These are phyloP conservation scores for Teunomyces kruisii DNA, from an alignment of 805 yeast genomes.

Conservation along the genomic window DNA sequence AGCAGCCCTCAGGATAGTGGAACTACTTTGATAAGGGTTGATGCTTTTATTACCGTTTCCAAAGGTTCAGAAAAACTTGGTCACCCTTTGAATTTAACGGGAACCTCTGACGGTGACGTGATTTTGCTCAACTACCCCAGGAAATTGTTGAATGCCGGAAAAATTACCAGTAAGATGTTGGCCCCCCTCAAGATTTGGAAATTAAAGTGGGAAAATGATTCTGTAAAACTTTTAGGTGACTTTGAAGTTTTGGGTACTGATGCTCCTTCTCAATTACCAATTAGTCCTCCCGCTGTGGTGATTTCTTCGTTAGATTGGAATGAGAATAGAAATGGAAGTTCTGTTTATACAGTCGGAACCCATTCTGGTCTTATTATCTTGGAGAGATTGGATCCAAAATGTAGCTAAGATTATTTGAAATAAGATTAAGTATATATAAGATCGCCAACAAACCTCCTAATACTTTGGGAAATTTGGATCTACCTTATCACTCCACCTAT, in stretches of 20 bases:
- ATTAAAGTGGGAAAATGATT: conserved; percentile 11
- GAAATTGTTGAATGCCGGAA: conserved; percentile 34
- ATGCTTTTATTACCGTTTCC: conserved; percentile 28
- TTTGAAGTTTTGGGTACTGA: conserved; percentile 32
- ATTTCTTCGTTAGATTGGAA: conserved; percentile 60
- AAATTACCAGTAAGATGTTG: conserved; percentile 36
- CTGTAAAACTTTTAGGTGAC: conserved; percentile 22
- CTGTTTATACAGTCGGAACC: conserved; percentile 55
- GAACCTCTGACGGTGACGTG: conserved; percentile 37
- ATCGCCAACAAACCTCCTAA: conserved; percentile 21
- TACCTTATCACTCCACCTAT: conserved; percentile 60
- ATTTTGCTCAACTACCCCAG: conserved; percentile 38
- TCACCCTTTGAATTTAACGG: conserved; percentile 38
- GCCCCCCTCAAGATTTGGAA: conserved; percentile 42
- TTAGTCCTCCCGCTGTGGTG: conserved; percentile 51
- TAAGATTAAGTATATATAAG: neutral
- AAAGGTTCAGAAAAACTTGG: conserved; percentile 31
- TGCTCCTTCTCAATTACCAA: conserved; percentile 23
- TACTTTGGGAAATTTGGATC: conserved; percentile 67
- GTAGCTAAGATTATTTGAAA: neutral
- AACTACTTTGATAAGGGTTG: conserved; percentile 28
- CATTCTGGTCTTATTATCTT: conserved; percentile 51
- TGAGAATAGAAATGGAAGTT: conserved; percentile 40
- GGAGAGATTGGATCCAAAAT: conserved; percentile 36
- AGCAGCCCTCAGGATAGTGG: conserved; percentile 37